Conservation (phyloP, 305 asterid genomes). For the Solanum aculeatissimum region DNA sequence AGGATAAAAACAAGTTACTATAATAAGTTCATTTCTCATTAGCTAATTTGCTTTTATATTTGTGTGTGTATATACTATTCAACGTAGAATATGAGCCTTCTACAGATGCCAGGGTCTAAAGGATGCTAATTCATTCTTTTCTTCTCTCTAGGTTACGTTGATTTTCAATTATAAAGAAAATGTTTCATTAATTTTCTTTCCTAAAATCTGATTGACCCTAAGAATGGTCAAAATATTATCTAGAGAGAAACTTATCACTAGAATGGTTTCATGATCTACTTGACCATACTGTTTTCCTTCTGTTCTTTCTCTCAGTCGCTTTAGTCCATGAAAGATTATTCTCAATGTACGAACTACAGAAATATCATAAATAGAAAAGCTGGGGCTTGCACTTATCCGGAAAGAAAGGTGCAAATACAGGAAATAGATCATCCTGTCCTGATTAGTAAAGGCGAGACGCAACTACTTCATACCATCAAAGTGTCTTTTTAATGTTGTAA, state of each 20-base stretch:
- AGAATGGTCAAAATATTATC: neutral
- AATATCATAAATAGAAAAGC: neutral
- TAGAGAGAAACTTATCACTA: neutral
- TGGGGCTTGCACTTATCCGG: neutral
- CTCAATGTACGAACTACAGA: neutral
- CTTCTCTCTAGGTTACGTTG: neutral
- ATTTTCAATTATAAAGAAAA: neutral
- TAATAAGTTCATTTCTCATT: neutral
- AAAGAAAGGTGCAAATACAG: neutral
- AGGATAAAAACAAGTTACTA: neutral
- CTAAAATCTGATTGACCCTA: neutral
- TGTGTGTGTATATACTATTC: neutral
- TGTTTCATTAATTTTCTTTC: neutral
- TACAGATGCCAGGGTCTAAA: neutral
- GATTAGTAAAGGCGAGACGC: neutral
- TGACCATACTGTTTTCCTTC: neutral
- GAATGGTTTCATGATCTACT: neutral
- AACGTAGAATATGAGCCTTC: neutral
- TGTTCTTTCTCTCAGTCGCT: neutral
- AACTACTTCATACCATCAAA: neutral
- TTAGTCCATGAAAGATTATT: neutral
- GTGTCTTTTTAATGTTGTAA: neutral
- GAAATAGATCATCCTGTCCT: neutral
- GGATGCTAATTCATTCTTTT: neutral
- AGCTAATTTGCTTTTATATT: neutral